phyloP scores from a whole-genome alignment of 331 rosid genomes.

The Dryas integrifolia region DNA sequence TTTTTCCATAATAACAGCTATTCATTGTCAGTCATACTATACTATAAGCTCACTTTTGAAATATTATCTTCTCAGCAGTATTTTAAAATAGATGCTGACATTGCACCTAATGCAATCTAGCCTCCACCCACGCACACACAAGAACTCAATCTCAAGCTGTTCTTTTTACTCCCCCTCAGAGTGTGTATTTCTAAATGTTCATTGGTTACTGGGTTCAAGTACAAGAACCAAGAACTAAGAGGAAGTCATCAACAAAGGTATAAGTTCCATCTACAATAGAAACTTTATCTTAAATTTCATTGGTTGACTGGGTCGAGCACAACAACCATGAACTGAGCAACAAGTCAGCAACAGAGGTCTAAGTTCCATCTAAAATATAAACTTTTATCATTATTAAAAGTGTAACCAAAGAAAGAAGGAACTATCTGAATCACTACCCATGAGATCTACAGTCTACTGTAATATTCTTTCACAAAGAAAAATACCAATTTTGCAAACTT shows the following conservation, averaged over 20 bases:
- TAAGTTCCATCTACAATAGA: neutral
- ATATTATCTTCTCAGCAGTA: constrained; percentile 16
- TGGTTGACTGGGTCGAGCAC: constrained; percentile 15
- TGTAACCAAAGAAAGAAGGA: neutral
- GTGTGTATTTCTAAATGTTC: neutral
- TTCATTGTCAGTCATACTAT: constrained; percentile 17
- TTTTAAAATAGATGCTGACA: constrained; percentile 10
- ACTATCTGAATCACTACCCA: neutral
- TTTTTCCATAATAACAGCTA: constrained; percentile 7
- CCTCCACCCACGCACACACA: neutral
- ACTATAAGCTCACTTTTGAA: constrained; percentile 1
- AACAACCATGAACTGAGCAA: constrained; percentile 15
- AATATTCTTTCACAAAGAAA: neutral
- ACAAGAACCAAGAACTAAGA: constrained; percentile 17
- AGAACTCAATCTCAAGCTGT: neutral
- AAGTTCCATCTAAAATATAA: constrained; percentile 2
- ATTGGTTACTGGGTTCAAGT: constrained; percentile 13
- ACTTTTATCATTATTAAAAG: neutral
- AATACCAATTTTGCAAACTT: neutral
- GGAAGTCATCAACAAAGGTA: constrained; percentile 11
- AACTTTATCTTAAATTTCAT: neutral
- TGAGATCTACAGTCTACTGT: neutral
- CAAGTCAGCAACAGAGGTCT: constrained; percentile 12
- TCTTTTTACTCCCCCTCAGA: constrained; percentile 1
- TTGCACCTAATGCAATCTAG: neutral